Percentiles rank a stretch among this genome's conserved stretches.
Conservation (phyloP, 441 rosid genomes). For the Adansonia madagascariensis region DNA sequence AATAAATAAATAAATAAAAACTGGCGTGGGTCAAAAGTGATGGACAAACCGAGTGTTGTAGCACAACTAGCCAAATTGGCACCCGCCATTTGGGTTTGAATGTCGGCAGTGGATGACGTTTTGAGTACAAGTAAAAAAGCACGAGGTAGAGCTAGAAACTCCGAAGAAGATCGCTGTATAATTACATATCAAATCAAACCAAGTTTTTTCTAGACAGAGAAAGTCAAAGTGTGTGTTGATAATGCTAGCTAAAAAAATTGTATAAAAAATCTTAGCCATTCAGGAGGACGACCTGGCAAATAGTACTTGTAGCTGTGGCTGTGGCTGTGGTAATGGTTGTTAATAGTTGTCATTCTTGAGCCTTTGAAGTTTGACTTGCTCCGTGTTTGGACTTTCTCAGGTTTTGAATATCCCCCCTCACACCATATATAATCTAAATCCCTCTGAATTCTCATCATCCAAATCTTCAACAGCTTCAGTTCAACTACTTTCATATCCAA, state of each 20-base stretch:
- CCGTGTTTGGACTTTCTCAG: constrained; percentile 19
- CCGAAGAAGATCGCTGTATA: neutral
- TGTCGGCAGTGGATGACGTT: neutral
- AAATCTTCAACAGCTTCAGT: constrained; percentile 9
- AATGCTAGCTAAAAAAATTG: neutral
- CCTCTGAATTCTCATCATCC: neutral
- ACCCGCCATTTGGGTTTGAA: neutral
- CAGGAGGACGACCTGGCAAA: neutral
- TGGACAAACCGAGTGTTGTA: no score
- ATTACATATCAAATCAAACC: neutral
- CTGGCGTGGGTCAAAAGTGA: no score
- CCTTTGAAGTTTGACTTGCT: constrained; percentile 11
- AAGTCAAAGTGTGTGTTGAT: neutral
- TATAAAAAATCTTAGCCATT: neutral
- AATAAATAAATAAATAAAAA: no score
- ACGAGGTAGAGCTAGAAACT: constrained; percentile 1
- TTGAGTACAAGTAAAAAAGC: neutral
- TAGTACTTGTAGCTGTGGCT: neutral
- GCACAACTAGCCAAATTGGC: no score
- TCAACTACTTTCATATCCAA: neutral
- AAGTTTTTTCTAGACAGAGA: neutral
- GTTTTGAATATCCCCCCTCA: constrained; percentile 1
- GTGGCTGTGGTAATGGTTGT: neutral
- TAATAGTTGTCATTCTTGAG: constrained; percentile 3
- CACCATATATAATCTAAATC: neutral